Conservation (phyloP, 805 yeast species). For the Allodekkera sacchari region DNA sequence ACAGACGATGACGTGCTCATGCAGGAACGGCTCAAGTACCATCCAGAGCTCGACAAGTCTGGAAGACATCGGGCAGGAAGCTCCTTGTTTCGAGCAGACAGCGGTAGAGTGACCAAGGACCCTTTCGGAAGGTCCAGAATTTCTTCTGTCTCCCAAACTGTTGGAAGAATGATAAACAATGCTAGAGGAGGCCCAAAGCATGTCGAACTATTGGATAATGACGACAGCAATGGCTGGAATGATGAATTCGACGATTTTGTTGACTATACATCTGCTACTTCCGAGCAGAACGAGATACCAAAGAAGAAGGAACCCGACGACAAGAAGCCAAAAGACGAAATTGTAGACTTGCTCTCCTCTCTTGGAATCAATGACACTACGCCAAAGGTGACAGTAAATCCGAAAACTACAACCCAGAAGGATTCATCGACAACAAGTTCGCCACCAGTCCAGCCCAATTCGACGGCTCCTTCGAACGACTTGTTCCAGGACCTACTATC, state of each 20-base stretch:
- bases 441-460: too few relatives aligned
- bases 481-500: conserved; percentile 1
- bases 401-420: too few relatives aligned
- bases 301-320: conserved; percentile 1
- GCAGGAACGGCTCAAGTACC: conserved; percentile 12
- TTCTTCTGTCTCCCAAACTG: conserved; percentile 13
- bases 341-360: not conserved
- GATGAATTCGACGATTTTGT: conserved; percentile 21
- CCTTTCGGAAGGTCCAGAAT: conserved; percentile 15
- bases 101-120: conserved; percentile 7
- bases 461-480: too few relatives aligned
- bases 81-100: not conserved
- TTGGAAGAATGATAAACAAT: conserved; percentile 9
- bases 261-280: too few relatives aligned
- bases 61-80: conserved; percentile 1
- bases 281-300: conserved; percentile 1
- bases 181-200: conserved; percentile 6
- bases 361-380: conserved; percentile 1
- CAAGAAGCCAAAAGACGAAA: conserved; percentile 1
- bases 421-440: too few relatives aligned
- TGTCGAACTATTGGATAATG: conserved; percentile 4
- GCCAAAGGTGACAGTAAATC: not conserved
- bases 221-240: conserved; percentile 7
- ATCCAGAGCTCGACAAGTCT: conserved; percentile 7
- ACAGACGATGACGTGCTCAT: conserved; percentile 7